phyloP scores from a whole-genome alignment of 208 protist species.

The Wallacemonas sp. region DNA sequence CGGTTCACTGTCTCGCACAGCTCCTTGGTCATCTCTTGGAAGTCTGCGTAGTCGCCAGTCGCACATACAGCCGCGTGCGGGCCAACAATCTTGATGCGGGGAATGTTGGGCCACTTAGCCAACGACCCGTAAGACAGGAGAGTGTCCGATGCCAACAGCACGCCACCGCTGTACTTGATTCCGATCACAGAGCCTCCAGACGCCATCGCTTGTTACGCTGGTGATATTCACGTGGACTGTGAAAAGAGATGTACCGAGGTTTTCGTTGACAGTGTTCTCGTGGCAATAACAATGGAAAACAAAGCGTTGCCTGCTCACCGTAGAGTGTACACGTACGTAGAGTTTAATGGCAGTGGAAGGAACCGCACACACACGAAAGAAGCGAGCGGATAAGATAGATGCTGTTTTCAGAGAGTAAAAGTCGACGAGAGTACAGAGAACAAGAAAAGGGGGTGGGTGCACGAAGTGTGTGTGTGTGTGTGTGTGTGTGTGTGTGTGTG shows the following conservation, averaged over 20 bases:
- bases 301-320: too few species aligned
- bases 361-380: too few species aligned
- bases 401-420: too few species aligned
- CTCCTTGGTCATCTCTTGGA: conserved; percentile 89
- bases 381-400: too few species aligned
- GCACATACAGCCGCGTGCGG: conserved; percentile 89
- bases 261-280: background rate
- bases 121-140: conserved; percentile 97
- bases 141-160: conserved; percentile 95
- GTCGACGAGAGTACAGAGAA: too few species aligned
- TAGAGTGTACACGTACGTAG: too few species aligned
- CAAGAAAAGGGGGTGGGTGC: too few species aligned
- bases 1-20: conserved; percentile 80
- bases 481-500: too few species aligned
- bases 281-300: background rate
- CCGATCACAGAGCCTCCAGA: conserved; percentile 96
- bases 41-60: conserved; percentile 96
- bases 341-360: too few species aligned
- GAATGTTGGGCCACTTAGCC: conserved; percentile 94
- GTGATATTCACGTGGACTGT: background rate
- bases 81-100: conserved; percentile 89
- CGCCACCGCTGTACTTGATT: conserved; percentile 97
- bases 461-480: too few species aligned
- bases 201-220: too few species aligned
- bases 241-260: background rate